A percentile compares a stretch with the other conserved stretches of the same genome.
Evolutionary conservation across 306 rosid species (phyloP).

Genomic region (Elaeagnus macrophylla): DNA sequence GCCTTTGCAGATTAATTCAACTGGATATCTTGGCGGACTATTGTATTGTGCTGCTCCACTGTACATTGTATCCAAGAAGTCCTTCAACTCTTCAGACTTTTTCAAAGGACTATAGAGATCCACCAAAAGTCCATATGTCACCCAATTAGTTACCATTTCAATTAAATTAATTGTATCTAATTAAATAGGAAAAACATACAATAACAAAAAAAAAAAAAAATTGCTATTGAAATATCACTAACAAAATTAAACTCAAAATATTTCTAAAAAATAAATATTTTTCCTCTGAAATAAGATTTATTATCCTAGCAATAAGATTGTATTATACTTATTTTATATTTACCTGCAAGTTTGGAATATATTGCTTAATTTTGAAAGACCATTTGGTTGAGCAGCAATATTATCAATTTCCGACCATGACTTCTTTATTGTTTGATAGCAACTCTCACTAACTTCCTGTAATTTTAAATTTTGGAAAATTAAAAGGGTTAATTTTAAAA

Average conservation of each 20-base stretch:
- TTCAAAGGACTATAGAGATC: slow-evolving; percentile 33
- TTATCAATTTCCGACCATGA: slow-evolving; percentile 62
- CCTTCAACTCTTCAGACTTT: slow-evolving; percentile 24
- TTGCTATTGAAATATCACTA: too few relatives aligned
- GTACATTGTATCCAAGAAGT: slow-evolving; percentile 18
- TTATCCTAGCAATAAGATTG: too few relatives aligned
- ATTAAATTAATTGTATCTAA: too few relatives aligned
- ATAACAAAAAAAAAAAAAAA: too few relatives aligned
- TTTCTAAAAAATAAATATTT: neutral
- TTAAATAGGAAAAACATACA: neutral
- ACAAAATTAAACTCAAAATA: neutral
- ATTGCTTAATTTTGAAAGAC: slow-evolving; percentile 46
- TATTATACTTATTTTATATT: neutral
- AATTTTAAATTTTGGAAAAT: neutral
- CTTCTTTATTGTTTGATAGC: slow-evolving; percentile 40
- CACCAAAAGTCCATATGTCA: neutral
- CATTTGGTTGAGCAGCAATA: slow-evolving; percentile 32
- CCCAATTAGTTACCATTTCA: neutral
- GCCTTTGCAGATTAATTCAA: slow-evolving; percentile 40
- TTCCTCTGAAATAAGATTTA: too few relatives aligned
- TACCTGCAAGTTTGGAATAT: slow-evolving; percentile 50
- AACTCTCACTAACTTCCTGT: slow-evolving; percentile 61
- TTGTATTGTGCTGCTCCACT: slow-evolving; percentile 46
- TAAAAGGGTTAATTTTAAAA: neutral
- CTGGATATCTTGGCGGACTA: slow-evolving; percentile 47